Evolutionary conservation across 148 eudicot genomes (phyloP), one percentile per base, ranked within the genome.

Genomic region (Amaranthus palmeri): DNA sequence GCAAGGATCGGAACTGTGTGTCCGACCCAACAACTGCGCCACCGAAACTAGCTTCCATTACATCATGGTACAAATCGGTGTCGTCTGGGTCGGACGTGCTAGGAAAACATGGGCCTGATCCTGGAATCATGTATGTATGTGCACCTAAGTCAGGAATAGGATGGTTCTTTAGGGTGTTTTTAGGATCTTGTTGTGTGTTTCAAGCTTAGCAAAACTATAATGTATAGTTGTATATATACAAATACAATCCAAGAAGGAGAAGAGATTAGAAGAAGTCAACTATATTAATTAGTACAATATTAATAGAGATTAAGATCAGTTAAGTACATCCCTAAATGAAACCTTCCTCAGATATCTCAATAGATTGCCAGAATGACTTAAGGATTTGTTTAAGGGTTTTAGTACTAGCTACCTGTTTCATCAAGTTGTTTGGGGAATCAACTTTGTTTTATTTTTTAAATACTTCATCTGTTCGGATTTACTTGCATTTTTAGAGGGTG

Each of bases 291-390:
- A 65, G 8, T 47, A 10, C 69, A 65, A 25, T 25, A 25, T 25
- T 58, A 58, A 49, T 61, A 61, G 12, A 8, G 3, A 64, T 0
- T 67, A 14, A 15, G 0, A 41, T 43, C 65, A 6, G 81, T 73
- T 77, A 62, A 81, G 74, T 6, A 46, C 81, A 81, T 80, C 90
- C 86, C 84, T 83, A 77, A 54, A 60, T 83, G 69, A 15, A 61
- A 76, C 90, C 93, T 86, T 65, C 93, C 90, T 80, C 80, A 72
- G 55, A 56, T 86, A 46, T 52, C 45, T 68, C 77, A 53, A 47
- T 10, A 25, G 5, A 46, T 67, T 61, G 59, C 11, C 48, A 65
- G 67, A 53, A 67, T 45, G 61, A 57, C 40, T n/a, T 25, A 65
- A 8, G 54, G 68, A 55, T 41, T 63, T 55, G 67, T 76, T 76